phyloP scores from a whole-genome alignment of 768 basidiomycete species.

The Leucocoprinus leucothites region DNA sequence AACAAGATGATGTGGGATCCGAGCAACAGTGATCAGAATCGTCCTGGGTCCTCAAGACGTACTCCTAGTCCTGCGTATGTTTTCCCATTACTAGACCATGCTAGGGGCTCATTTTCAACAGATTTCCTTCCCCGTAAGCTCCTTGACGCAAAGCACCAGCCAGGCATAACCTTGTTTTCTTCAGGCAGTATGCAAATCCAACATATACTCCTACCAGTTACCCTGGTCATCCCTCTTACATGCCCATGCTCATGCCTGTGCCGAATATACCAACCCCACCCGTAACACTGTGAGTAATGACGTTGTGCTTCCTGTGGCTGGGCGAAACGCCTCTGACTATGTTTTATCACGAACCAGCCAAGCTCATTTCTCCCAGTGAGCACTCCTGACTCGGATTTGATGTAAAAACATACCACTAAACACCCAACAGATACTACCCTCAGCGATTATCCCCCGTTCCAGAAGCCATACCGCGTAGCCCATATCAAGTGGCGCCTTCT shows the following conservation, averaged over 20 bases:
- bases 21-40: slow-evolving; percentile 21
- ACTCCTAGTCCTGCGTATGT: slow-evolving; percentile 29
- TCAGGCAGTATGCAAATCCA: not conserved
- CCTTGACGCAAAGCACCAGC: not conserved
- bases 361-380: slow-evolving; percentile 1
- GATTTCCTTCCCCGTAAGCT: slow-evolving; percentile 29
- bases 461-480: not conserved
- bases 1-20: slow-evolving; percentile 45
- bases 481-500: slow-evolving; percentile 6
- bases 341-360: not conserved
- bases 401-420: slow-evolving; percentile 10
- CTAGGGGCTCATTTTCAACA: slow-evolving; percentile 9
- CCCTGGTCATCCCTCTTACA: slow-evolving; percentile 6
- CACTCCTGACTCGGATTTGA: not conserved
- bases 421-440: slow-evolving; percentile 11
- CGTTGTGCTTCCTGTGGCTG: not conserved
- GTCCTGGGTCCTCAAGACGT: slow-evolving; percentile 21
- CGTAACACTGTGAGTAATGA: slow-evolving; percentile 1
- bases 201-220: slow-evolving; percentile 2
- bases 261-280: slow-evolving; percentile 11
- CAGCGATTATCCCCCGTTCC: slow-evolving; percentile 2
- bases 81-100: not conserved
- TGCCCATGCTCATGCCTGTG: slow-evolving; percentile 9
- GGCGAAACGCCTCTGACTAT: not conserved
- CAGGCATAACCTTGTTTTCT: not conserved